Evolutionary conservation across 2,329 filamentous ascomycete species (phyloP).

Genomic region (Nothopassalora personata): DNA sequence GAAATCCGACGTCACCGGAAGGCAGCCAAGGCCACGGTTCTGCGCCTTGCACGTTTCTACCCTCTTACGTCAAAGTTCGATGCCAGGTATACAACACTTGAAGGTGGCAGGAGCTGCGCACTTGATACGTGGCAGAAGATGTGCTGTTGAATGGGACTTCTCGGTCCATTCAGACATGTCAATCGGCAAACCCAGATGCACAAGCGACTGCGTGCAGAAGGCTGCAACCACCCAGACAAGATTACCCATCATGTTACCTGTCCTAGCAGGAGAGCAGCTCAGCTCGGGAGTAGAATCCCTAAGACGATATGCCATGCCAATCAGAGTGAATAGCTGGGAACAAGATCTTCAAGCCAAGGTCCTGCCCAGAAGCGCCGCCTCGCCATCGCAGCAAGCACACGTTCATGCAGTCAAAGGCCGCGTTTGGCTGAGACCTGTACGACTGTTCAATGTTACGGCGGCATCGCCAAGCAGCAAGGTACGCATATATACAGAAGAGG

Average conservation of each 20-base stretch:
- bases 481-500: neutral
- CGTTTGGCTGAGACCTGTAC: neutral
- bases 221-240: neutral
- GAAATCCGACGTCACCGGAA: neutral
- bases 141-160: too few species aligned
- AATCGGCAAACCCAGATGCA: neutral
- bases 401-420: neutral
- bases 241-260: neutral
- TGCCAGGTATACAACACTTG: neutral
- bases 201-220: neutral
- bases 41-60: neutral
- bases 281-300: neutral
- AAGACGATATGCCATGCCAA: neutral
- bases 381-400: neutral
- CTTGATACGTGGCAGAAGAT: too few species aligned
- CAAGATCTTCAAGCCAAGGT: neutral
- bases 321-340: neutral
- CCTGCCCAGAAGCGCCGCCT: neutral
- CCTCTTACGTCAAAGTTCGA: neutral
- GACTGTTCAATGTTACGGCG: neutral
- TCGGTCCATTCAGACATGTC: too few species aligned
- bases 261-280: neutral
- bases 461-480: neutral
- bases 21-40: neutral
- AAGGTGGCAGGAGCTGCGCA: neutral